Conservation (phyloP, 2,329 filamentous ascomycete species). For the Nemania serpens region DNA sequence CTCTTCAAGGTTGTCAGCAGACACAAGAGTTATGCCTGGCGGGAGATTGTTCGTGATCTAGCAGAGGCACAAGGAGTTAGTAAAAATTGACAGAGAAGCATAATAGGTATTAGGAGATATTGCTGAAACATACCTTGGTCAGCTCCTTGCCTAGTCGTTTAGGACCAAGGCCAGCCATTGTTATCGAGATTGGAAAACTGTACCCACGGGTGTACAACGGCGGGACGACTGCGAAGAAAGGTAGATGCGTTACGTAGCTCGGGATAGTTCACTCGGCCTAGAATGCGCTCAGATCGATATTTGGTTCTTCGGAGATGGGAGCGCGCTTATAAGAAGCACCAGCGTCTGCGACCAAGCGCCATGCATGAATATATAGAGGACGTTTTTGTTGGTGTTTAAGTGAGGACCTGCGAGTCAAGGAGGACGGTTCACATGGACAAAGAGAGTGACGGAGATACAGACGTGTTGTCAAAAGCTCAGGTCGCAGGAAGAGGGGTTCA, state of each 20-base stretch:
- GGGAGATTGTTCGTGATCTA: conserved; percentile 63
- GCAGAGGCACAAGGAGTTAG: background rate
- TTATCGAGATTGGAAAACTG: conserved; percentile 16
- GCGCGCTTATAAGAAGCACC: conserved; percentile 21
- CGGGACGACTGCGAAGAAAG: background rate
- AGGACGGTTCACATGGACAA: conserved; percentile 15
- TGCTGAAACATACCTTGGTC: conserved; percentile 51
- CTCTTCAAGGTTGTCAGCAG: conserved; percentile 80
- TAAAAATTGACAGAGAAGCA: background rate
- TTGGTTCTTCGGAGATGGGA: conserved; percentile 2
- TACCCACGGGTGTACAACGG: conserved; percentile 6
- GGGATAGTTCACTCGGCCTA: background rate
- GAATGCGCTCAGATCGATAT: background rate
- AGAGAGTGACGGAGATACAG: conserved; percentile 13
- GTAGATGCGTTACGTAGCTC: background rate
- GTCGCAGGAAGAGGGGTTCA: conserved; percentile 15
- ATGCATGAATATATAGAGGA: conserved; percentile 14
- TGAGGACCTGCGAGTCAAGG: conserved; percentile 8
- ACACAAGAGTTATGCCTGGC: conserved; percentile 76
- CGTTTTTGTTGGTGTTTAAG: background rate
- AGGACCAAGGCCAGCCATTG: conserved; percentile 52
- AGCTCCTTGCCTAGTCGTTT: conserved; percentile 66
- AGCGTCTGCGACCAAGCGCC: conserved; percentile 16
- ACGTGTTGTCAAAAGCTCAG: conserved; percentile 2
- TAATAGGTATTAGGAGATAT: background rate